Evolutionary conservation across 371 early-diverging fungal genomes (phyloP), one percentile per base, ranked within the genome.

Genomic region (Choanephora cucurbitarum): DNA sequence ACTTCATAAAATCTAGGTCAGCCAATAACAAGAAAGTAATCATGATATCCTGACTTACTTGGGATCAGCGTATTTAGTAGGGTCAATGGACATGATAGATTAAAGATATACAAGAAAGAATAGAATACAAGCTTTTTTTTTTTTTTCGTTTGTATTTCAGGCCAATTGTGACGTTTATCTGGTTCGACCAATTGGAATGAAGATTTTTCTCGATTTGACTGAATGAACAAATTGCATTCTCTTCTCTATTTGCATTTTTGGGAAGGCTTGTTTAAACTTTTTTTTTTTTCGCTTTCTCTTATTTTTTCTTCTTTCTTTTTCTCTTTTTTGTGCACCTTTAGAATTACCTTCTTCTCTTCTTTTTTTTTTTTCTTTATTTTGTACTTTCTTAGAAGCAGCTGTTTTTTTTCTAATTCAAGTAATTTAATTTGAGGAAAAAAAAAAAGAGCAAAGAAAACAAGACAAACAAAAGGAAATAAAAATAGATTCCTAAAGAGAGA

Each of bases 31-130:
- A 42, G 2, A 23, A 11, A 2, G 24, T 19, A 45, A 1, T 15
- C 2, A 1, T 19, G 5, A 45, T 24, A 21, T 43, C 21, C 2
- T 22, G 28, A 22, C 14, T 44, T 58, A 76, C 76, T 68, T 68
- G 21, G 77, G 77, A 54, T 77, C 74, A 44, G 66, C 52, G 34
- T 73, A 77, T 21, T 59, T 60, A 5, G 70, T 65, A 14, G 70
- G 43, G 57, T 77, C 77, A 51, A 77, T 77, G 6, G 77, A 77
- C 77, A 77, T 77, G n/a, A 32, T 49, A 17, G 23, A 18, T 11
- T 51, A 14, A 48, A 14, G 15, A 22, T 28, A 40, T 23, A 50
- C 15, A 33, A 17, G 39, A 15, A 18, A 18, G 40, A 8, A 23
- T 8, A 49, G 41, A 19, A 22, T 40, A 22, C 28, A 21, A 44